Evolutionary conservation across 1,284 basidiomycete genomes (phyloP), one percentile per base, ranked within the genome.

Genomic region (Pascua sp.): DNA sequence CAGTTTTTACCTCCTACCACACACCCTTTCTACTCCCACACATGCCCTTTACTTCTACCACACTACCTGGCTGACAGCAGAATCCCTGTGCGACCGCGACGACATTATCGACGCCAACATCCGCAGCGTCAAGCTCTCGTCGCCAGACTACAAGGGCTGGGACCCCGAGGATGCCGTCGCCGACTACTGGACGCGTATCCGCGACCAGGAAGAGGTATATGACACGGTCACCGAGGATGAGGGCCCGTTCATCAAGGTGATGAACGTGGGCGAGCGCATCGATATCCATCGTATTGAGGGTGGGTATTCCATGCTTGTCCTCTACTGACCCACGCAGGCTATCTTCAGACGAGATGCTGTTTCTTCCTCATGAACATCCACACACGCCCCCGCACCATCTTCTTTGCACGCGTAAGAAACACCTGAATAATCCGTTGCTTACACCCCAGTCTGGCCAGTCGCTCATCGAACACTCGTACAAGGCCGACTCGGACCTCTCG

Each of bases 401-500:
- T 91, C 76, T 95, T 96, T 77, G 92, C 92, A 7, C 80, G 92
- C 47, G 91, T 94, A 69, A 60, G 87, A 5, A 12, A 2, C 16
- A 12, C 9, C 16, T 15, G 16, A 9, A 7, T 13, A 1, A 17
- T 15, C 10, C n/a, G n/a, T n/a, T 1, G 12, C 49, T 54, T n/a
- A n/a, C n/a, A 47, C 56, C 15, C 38, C 62, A 79, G 90, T 94
- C 91, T 7, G 92, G 92, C 11, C 91, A 92, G 81, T 96, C 90
- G 8, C 83, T 97, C 56, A 94, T 98, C 63, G 96, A 99, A 73
- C 96, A 98, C 74, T 96, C 94, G 5, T 98, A 95, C 82, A 97
- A 96, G 78, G 94, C 95, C 37, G 95, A 98, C 72, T 93, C 95
- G 0, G 96, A 98, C 71, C 84, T 99, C 9, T 96, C 92, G 1